These are phyloP conservation scores for Fusarium incarnatum DNA, from an alignment of 2,329 filamentous ascomycete genomes.

Conservation along the genomic window DNA sequence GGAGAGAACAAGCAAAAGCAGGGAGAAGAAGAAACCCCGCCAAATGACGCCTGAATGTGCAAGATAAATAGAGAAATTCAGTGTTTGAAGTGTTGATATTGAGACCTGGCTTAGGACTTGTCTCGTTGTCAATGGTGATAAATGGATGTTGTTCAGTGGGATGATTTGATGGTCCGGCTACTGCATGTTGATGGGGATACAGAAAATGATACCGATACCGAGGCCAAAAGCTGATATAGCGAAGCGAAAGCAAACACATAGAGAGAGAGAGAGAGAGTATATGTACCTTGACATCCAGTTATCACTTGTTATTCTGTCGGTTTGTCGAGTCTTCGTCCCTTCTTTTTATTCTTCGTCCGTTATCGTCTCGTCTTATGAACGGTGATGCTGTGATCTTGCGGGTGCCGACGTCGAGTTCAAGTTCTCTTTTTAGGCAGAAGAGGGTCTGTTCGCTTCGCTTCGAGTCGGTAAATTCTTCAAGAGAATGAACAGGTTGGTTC, in stretches of 20 bases:
- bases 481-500: slow-evolving; percentile 34
- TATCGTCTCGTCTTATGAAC: slow-evolving; percentile 10
- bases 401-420: slow-evolving; percentile 35
- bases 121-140: slow-evolving; percentile 39
- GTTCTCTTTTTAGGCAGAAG: slow-evolving; percentile 45
- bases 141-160: slow-evolving; percentile 20
- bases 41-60: slow-evolving; percentile 15
- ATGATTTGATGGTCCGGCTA: slow-evolving; percentile 16
- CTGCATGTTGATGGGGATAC: slow-evolving; percentile 31
- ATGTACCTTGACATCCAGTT: slow-evolving; percentile 25
- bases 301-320: slow-evolving; percentile 14
- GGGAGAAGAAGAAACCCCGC: slow-evolving; percentile 27
- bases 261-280: background rate
- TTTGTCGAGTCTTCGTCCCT: slow-evolving; percentile 14
- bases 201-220: slow-evolving; percentile 17
- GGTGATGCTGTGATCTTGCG: slow-evolving; percentile 31
- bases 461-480: slow-evolving; percentile 43
- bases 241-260: background rate
- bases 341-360: slow-evolving; percentile 1
- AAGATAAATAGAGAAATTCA: slow-evolving; percentile 16
- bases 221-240: slow-evolving; percentile 12
- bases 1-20: slow-evolving; percentile 27
- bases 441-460: slow-evolving; percentile 39
- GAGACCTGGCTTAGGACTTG: slow-evolving; percentile 26
- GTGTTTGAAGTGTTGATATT: slow-evolving; percentile 2